Conservation (phyloP, 345 rosid species). For the thale cress (Arabidopsis thaliana) region TAIR10.1 NC_003075.7:2127501-2128000, state of each 20-base stretch:
- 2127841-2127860: not conserved
- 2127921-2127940: not conserved
- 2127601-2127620: not conserved
- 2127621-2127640: not conserved
- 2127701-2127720: not conserved
- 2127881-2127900: too few relatives aligned
- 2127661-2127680: not conserved
- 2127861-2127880: too few relatives aligned
- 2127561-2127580: not conserved
- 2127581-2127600: not conserved
- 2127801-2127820: not conserved
- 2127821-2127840: not conserved
- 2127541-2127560: not conserved
- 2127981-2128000: not conserved
- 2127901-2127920: not conserved
- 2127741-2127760: not conserved
- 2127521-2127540: not conserved
- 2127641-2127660: slow-evolving; percentile 1
- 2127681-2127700: not conserved
- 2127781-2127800: too few relatives aligned
- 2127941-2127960: not conserved
- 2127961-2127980: slow-evolving; percentile 26
- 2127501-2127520: not conserved
- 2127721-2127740: not conserved
- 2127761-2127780: not conserved